phyloP scores from a whole-genome alignment of 2,329 filamentous ascomycete species.

The Talaromyces piceae region DNA sequence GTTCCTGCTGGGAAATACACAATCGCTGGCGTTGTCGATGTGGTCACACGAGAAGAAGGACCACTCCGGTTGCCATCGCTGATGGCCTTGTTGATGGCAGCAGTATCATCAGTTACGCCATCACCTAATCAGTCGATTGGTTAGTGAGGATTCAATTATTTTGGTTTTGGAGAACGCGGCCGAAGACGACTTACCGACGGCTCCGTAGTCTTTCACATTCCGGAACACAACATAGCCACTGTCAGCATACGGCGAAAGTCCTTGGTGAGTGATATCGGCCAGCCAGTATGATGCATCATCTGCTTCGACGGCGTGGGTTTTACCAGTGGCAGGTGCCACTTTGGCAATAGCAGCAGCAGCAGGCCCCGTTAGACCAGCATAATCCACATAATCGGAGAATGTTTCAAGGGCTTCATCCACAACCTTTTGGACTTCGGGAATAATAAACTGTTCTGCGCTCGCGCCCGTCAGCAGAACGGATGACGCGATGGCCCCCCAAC shows the following conservation, averaged over 20 bases:
- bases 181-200: conserved; percentile 17
- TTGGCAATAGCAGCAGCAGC: conserved; percentile 5
- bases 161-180: not conserved
- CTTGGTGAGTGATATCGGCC: conserved; percentile 25
- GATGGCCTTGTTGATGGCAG: conserved; percentile 46
- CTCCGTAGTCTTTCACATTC: conserved; percentile 22
- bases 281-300: conserved; percentile 25
- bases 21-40: conserved; percentile 47
- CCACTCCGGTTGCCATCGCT: conserved; percentile 39
- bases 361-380: conserved; percentile 13
- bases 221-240: conserved; percentile 12
- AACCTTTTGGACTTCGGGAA: conserved; percentile 15
- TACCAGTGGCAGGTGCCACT: conserved; percentile 1
- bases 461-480: conserved; percentile 13
- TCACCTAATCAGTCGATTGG: conserved; percentile 25
- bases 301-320: conserved; percentile 8
- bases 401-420: conserved; percentile 14
- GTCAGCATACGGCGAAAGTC: conserved; percentile 4
- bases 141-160: not conserved
- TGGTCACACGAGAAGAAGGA: conserved; percentile 31
- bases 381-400: conserved; percentile 14
- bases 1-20: conserved; percentile 54
- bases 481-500: not conserved
- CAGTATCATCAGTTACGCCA: conserved; percentile 49
- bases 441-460: conserved; percentile 12